These are phyloP conservation scores for Sordariomycetes sp. DNA, from an alignment of 2,329 filamentous ascomycete genomes.

Conservation along the genomic window DNA sequence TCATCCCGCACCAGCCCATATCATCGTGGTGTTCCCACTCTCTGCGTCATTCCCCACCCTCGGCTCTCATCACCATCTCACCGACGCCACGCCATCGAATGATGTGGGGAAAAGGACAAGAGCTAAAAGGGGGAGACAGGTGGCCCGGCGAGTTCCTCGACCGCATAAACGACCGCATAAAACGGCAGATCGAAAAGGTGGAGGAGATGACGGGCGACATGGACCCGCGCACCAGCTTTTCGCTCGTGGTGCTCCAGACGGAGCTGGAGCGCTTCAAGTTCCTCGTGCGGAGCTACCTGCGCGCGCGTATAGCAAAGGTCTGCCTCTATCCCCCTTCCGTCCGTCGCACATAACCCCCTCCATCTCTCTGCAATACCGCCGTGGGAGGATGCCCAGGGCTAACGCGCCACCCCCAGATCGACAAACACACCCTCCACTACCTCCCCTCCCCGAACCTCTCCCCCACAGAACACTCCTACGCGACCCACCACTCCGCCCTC, in stretches of 20 bases:
- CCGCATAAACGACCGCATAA: slow-evolving; percentile 61
- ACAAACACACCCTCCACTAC: slow-evolving; percentile 64
- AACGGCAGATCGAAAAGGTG: slow-evolving; percentile 55
- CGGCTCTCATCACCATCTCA: background rate
- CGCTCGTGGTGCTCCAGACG: slow-evolving; percentile 88
- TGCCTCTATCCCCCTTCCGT: background rate
- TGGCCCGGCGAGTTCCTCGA: slow-evolving; percentile 65
- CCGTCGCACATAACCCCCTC: background rate
- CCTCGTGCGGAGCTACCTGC: slow-evolving; percentile 68
- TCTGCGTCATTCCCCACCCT: background rate
- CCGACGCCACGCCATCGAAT: background rate
- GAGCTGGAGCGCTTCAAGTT: slow-evolving; percentile 93
- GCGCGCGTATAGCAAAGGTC: slow-evolving; percentile 81
- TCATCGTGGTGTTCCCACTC: background rate
- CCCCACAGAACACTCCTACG: slow-evolving; percentile 64
- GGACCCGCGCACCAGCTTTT: slow-evolving; percentile 85
- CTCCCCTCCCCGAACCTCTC: slow-evolving; percentile 53
- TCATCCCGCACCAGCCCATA: background rate
- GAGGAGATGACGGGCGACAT: slow-evolving; percentile 71
- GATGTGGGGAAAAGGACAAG: background rate
- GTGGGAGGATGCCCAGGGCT: background rate
- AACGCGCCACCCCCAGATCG: slow-evolving; percentile 43
- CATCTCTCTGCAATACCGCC: background rate
- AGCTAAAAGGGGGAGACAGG: slow-evolving; percentile 17
- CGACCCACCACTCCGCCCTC: slow-evolving; percentile 72